phyloP scores from a whole-genome alignment of 2,329 filamentous ascomycete genomes.

The Amauroascus verrucosus region DNA sequence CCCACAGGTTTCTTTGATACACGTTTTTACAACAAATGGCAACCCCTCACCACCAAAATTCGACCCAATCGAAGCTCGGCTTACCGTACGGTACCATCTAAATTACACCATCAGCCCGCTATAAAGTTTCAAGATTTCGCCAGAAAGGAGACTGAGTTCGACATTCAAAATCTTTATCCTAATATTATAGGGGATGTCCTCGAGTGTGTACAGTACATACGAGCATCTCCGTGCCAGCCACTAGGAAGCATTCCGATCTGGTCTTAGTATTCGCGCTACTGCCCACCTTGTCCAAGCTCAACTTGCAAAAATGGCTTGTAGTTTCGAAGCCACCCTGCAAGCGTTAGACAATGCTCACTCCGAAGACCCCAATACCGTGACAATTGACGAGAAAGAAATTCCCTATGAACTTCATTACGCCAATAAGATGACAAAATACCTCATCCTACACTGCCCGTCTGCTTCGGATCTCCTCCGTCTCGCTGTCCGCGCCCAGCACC shows the following conservation, averaged over 20 bases:
- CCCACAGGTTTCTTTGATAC: background rate
- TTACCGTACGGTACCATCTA: slow-evolving; percentile 6
- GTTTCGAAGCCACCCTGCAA: slow-evolving; percentile 43
- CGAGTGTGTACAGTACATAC: too few species aligned
- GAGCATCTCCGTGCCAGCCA: too few species aligned
- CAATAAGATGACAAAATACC: slow-evolving; percentile 65
- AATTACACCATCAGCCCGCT: background rate
- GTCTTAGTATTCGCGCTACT: too few species aligned
- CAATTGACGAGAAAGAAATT: slow-evolving; percentile 34
- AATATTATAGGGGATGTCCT: too few species aligned
- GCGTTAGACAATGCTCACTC: slow-evolving; percentile 66
- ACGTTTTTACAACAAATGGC: background rate
- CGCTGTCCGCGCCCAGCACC: slow-evolving; percentile 75
- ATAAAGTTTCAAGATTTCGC: slow-evolving; percentile 17
- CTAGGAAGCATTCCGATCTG: too few species aligned
- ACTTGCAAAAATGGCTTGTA: slow-evolving; percentile 22
- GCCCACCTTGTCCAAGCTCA: background rate
- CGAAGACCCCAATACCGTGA: slow-evolving; percentile 52
- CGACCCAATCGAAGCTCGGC: background rate
- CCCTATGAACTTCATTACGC: slow-evolving; percentile 80
- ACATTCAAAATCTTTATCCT: too few species aligned
- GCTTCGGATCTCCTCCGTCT: slow-evolving; percentile 60
- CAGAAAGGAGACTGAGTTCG: too few species aligned
- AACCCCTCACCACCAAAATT: background rate
- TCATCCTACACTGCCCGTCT: slow-evolving; percentile 48